These are phyloP conservation scores for Marasmius oreades DNA, from an alignment of 1,284 basidiomycete genomes.

Conservation along the genomic window DNA sequence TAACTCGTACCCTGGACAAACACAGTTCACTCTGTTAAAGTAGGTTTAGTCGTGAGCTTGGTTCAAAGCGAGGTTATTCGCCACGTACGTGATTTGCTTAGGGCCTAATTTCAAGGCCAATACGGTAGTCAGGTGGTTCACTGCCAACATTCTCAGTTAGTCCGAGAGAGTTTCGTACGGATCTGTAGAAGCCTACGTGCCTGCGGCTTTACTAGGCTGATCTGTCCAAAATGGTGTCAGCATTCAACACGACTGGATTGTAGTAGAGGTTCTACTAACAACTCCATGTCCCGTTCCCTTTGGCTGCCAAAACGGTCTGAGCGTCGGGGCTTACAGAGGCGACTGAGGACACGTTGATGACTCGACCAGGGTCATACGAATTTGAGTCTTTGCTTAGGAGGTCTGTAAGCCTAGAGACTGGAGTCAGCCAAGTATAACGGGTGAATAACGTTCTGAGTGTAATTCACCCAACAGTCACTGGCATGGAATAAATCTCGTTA, in stretches of 20 bases:
- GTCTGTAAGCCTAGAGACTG: slow-evolving; percentile 46
- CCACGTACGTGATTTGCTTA: slow-evolving; percentile 59
- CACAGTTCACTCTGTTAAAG: slow-evolving; percentile 73
- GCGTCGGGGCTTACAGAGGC: slow-evolving; percentile 58
- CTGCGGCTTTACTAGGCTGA: slow-evolving; percentile 76
- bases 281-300: slow-evolving; percentile 74
- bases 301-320: slow-evolving; percentile 47
- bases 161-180: not conserved
- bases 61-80: not conserved
- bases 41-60: not conserved
- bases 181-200: slow-evolving; percentile 23
- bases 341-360: slow-evolving; percentile 81
- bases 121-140: slow-evolving; percentile 78
- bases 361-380: slow-evolving; percentile 64
- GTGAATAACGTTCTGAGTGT: not conserved
- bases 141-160: slow-evolving; percentile 24
- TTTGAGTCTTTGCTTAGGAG: slow-evolving; percentile 66
- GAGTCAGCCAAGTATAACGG: slow-evolving; percentile 1
- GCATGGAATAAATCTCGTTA: not conserved
- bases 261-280: slow-evolving; percentile 55
- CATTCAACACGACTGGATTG: not conserved
- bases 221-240: slow-evolving; percentile 38
- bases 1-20: slow-evolving; percentile 62
- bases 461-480: slow-evolving; percentile 68
- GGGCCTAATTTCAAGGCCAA: slow-evolving; percentile 69